A percentile compares a stretch with the other conserved stretches of the same genome.
phyloP scores from a whole-genome alignment of 805 yeast species.

The Kazachstania viticola region DNA sequence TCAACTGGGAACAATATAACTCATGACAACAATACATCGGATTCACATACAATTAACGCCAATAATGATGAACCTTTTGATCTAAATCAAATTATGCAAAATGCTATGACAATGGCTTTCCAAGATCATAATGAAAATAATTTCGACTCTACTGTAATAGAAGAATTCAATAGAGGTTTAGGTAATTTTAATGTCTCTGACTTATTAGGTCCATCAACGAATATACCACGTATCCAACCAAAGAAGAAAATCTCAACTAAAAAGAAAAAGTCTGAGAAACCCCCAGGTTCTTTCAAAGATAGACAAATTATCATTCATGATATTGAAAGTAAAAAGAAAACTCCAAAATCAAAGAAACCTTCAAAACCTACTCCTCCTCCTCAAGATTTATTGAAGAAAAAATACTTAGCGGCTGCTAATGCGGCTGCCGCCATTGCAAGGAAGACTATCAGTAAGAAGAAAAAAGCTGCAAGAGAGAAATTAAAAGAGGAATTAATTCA shows the following conservation, averaged over 20 bases:
- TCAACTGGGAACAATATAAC: too few species aligned
- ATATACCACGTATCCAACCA: background rate
- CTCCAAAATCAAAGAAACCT: slow-evolving; percentile 4
- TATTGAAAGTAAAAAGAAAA: slow-evolving; percentile 4
- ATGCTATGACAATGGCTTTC: slow-evolving; percentile 68
- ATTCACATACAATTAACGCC: slow-evolving; percentile 2
- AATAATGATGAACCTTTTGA: slow-evolving; percentile 39
- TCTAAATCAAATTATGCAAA: slow-evolving; percentile 62
- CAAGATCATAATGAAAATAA: slow-evolving; percentile 30
- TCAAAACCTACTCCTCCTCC: slow-evolving; percentile 5
- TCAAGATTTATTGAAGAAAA: slow-evolving; percentile 13
- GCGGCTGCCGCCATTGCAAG: slow-evolving; percentile 23
- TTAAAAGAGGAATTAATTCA: slow-evolving; percentile 8
- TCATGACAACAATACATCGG: too few species aligned
- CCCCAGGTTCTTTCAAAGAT: slow-evolving; percentile 3
- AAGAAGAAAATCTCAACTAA: slow-evolving; percentile 1
- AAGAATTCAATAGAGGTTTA: slow-evolving; percentile 20
- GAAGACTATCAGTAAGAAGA: slow-evolving; percentile 13
- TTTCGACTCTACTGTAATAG: slow-evolving; percentile 15
- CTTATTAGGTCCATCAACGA: background rate
- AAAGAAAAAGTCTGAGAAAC: slow-evolving; percentile 1
- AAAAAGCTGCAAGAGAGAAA: slow-evolving; percentile 8
- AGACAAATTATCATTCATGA: slow-evolving; percentile 8
- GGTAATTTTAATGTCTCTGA: slow-evolving; percentile 8
- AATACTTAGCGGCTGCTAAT: slow-evolving; percentile 11